Percentiles rank a stretch among this genome's conserved stretches.
Evolutionary conservation across 495 filamentous ascomycete genomes (phyloP).

Genomic region (Rhypophila decipiens): DNA sequence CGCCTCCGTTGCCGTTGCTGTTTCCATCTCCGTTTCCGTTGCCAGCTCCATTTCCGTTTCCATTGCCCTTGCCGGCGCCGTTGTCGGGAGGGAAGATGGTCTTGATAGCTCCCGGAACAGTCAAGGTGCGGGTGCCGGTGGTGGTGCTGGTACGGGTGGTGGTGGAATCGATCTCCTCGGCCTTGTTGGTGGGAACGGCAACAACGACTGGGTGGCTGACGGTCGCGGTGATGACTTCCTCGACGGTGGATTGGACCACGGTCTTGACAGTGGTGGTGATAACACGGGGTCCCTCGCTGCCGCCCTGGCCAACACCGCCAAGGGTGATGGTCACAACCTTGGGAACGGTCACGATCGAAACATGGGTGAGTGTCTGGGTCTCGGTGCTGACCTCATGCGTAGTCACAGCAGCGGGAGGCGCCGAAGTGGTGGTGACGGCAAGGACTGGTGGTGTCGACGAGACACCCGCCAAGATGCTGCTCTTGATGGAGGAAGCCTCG

Average conservation of each 20-base stretch:
- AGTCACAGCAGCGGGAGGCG: slow-evolving; percentile 10
- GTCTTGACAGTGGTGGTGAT: slow-evolving; percentile 34
- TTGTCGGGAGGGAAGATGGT: slow-evolving; percentile 5
- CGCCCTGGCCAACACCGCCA: slow-evolving; percentile 16
- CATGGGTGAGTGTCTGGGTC: slow-evolving; percentile 19
- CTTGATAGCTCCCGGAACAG: slow-evolving; percentile 18
- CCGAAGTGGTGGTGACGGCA: slow-evolving; percentile 23
- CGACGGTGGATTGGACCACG: slow-evolving; percentile 20
- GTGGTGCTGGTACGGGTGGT: slow-evolving; percentile 27
- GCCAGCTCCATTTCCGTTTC: slow-evolving; percentile 12
- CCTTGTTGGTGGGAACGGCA: not conserved
- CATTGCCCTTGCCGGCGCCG: slow-evolving; percentile 14
- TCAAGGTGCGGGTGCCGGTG: slow-evolving; percentile 37
- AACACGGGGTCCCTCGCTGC: slow-evolving; percentile 14
- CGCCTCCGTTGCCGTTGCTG: slow-evolving; percentile 2
- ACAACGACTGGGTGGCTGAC: slow-evolving; percentile 1
- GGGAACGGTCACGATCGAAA: slow-evolving; percentile 17
- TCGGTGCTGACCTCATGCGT: slow-evolving; percentile 9
- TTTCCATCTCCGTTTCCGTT: slow-evolving; percentile 10
- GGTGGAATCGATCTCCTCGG: slow-evolving; percentile 22
- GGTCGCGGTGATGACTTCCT: slow-evolving; percentile 16
- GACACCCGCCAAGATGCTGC: slow-evolving; percentile 28
- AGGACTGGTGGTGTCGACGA: slow-evolving; percentile 29
- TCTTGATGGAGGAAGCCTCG: slow-evolving; percentile 32
- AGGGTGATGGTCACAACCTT: slow-evolving; percentile 33